Base-by-base conservation (phyloP, 2,329 filamentous ascomycete genomes). In the Apiospora koreana region DNA sequence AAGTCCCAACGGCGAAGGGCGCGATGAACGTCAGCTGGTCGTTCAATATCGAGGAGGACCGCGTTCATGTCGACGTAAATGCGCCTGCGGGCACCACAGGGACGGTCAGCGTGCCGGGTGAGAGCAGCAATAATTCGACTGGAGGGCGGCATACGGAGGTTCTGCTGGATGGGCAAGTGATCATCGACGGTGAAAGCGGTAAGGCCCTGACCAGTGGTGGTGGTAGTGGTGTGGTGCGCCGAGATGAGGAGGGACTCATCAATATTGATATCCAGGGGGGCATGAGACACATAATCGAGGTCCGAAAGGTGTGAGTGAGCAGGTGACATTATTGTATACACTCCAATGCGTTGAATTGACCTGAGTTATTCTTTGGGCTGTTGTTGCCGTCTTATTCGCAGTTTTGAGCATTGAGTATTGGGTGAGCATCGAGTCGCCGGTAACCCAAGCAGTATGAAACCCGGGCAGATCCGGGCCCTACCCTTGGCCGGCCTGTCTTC, bases 1-100 rank as follows among this genome's bases (percentile, higher is more conserved):
- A 77, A 0, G 82, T 86, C 18, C 81, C 82, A 0, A 85, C 84
- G 3, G 83, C 83, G 0, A 72, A 76, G 35, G 81, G 82, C 0
- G 76, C 74, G 4, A 79, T 86, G 4, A 71, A 45, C 8, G 82
- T 85, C 1, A 72, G 76, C 8, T 86, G 84, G 85, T 74, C 76
- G 67, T 74, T 71, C n/a, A 69, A 64, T 25, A 64, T 68, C 31
- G 58, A 48, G 6, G 69, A 48, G 21, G 69, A 70, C 16, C 73
- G 73, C 0, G 38, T 83, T 42, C 70, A 68, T 1, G 58, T 85
- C n/a, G 74, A 68, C 25, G 75, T 82, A 1, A 73, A 70, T 21
- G 74, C 79, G 18, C 82, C 83, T 4, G 65, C 54, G 9, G 76
- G 76, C 0, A 80, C 77, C 2, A 73, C 68, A 8, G 80, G 80